These are phyloP conservation scores for Lizonia empirigonia DNA, from an alignment of 2,329 filamentous ascomycete species.

Conservation along the genomic window DNA sequence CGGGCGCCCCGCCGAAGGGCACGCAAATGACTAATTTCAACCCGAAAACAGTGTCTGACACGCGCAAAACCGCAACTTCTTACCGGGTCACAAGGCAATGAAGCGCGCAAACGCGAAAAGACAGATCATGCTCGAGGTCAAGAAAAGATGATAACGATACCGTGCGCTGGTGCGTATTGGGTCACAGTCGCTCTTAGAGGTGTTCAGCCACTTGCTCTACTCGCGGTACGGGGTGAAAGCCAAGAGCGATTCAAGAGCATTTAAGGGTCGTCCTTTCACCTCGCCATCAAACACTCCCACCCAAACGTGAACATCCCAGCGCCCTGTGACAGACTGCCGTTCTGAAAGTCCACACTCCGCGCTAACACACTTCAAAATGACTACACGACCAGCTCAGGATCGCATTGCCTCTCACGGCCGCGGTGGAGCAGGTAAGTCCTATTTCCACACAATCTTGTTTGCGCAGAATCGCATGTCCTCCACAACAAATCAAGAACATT, in stretches of 20 bases:
- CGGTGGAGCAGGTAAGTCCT: conserved; percentile 69
- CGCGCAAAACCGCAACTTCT: conserved; percentile 21
- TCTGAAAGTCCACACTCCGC: not conserved
- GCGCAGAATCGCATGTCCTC: not conserved
- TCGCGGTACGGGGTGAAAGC: conserved; percentile 18
- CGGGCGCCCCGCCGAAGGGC: conserved; percentile 25
- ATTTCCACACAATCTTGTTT: not conserved
- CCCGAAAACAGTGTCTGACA: conserved; percentile 28
- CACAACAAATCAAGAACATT: not conserved
- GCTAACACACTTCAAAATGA: conserved; percentile 20
- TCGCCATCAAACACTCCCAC: not conserved
- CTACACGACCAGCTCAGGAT: conserved; percentile 30
- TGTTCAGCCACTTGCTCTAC: conserved; percentile 20
- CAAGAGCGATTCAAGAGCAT: conserved; percentile 17
- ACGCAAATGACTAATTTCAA: conserved; percentile 34
- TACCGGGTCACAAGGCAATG: conserved; percentile 4
- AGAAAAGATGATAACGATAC: conserved; percentile 21
- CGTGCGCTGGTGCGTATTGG: conserved; percentile 14
- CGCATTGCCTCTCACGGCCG: conserved; percentile 68
- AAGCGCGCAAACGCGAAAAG: conserved; percentile 24
- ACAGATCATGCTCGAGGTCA: conserved; percentile 34
- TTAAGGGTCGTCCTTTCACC: conserved; percentile 8
- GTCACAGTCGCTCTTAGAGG: conserved; percentile 13
- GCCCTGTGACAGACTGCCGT: not conserved
- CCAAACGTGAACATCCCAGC: conserved; percentile 1